A percentile compares a stretch with the other conserved stretches of the same genome.
phyloP scores from a whole-genome alignment of 306 rosid species.

The Vigna trinervia region DNA sequence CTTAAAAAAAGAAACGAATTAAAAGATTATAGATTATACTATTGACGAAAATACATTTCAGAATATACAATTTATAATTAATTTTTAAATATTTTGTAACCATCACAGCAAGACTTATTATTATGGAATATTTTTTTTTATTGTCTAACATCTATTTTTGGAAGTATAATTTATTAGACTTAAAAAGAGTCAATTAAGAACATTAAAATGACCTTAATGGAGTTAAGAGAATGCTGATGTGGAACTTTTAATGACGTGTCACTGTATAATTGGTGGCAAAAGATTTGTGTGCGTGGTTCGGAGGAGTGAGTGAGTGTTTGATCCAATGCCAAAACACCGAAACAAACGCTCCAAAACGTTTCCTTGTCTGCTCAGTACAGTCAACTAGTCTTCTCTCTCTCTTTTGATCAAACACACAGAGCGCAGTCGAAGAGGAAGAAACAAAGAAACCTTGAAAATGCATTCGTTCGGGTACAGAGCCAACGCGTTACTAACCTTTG shows the following conservation, averaged over 20 bases:
- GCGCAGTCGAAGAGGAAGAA: neutral
- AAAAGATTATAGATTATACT: too few species aligned
- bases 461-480: slow-evolving; percentile 90
- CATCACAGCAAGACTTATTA: too few species aligned
- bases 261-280: neutral
- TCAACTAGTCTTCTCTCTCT: neutral
- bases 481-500: slow-evolving; percentile 81
- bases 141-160: too few species aligned
- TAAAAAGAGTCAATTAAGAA: too few species aligned
- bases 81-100: too few species aligned
- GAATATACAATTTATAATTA: too few species aligned
- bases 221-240: neutral
- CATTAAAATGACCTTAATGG: too few species aligned
- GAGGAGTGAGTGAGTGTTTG: slow-evolving; percentile 49
- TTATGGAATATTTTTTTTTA: too few species aligned
- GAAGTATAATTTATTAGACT: too few species aligned
- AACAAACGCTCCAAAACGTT: neutral
- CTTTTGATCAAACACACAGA: slow-evolving; percentile 11
- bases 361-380: neutral
- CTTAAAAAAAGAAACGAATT: too few species aligned
- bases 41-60: too few species aligned
- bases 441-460: slow-evolving; percentile 53
- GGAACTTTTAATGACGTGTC: neutral
- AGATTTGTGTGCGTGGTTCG: neutral
- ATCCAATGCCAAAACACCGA: slow-evolving; percentile 55